Percentiles rank a stretch among this genome's conserved stretches.
Evolutionary conservation across 352 stramenopile species (phyloP).

Genomic region (Phytophthora podocarpi): DNA sequence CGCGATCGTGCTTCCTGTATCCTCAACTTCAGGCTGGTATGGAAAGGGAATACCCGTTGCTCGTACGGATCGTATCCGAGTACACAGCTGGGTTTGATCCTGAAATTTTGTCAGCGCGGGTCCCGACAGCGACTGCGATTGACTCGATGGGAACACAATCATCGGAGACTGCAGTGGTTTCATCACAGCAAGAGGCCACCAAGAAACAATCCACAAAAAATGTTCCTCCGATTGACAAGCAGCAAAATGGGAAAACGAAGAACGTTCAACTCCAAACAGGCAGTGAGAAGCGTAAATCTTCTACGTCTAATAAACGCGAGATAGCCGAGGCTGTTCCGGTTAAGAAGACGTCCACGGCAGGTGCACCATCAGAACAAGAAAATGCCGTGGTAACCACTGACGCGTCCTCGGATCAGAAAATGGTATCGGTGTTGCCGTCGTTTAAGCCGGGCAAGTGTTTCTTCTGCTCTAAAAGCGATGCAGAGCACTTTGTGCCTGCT

Average conservation of each 20-base stretch:
- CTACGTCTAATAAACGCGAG: not conserved
- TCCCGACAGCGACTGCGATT: slow-evolving; percentile 28
- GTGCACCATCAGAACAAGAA: not conserved
- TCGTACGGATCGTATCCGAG: slow-evolving; percentile 85
- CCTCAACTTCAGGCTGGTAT: slow-evolving; percentile 78
- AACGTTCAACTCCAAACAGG: not conserved
- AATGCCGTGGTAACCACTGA: not conserved
- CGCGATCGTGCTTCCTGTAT: slow-evolving; percentile 82
- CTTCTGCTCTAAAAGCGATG: slow-evolving; percentile 86
- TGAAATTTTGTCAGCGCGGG: slow-evolving; percentile 59
- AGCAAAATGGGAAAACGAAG: not conserved
- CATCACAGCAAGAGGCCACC: not conserved
- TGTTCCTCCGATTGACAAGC: not conserved
- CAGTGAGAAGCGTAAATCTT: not conserved
- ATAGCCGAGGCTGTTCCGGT: not conserved
- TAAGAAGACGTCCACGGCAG: not conserved
- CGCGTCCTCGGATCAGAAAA: slow-evolving; percentile 33
- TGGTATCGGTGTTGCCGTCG: slow-evolving; percentile 79
- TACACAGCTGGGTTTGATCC: slow-evolving; percentile 84
- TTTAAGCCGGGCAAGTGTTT: slow-evolving; percentile 86
- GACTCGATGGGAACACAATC: slow-evolving; percentile 22
- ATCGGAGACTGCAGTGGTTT: not conserved
- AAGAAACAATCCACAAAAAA: not conserved
- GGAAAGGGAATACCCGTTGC: slow-evolving; percentile 73
- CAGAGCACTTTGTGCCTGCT: slow-evolving; percentile 78